A percentile compares a stretch with the other conserved stretches of the same genome.
Conservation (phyloP, 345 rosid genomes). For the Laguncularia racemosa region DNA sequence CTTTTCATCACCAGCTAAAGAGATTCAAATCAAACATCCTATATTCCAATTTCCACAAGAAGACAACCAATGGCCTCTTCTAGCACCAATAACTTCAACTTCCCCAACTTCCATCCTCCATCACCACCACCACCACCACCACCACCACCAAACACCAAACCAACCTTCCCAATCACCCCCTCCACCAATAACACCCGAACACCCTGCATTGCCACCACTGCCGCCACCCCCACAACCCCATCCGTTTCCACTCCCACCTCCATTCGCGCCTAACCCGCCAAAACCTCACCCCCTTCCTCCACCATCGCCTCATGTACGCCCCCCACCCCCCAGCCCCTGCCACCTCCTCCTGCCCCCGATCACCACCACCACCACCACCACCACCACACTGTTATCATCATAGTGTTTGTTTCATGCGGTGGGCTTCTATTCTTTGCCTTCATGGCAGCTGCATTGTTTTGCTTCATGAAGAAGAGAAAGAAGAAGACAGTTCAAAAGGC, state of each 20-base stretch:
- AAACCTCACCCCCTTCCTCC: constrained; percentile 12
- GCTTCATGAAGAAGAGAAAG: constrained; percentile 16
- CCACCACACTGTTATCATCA: constrained; percentile 14
- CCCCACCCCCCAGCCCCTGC: constrained; percentile 9
- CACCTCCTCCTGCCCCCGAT: constrained; percentile 8
- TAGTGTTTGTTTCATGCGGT: constrained; percentile 15
- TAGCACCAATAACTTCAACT: neutral
- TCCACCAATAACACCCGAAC: neutral
- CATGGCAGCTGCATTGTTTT: constrained; percentile 17
- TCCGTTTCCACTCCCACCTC: neutral
- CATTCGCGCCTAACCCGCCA: neutral
- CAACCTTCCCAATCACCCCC: neutral
- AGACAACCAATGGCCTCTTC: constrained; percentile 2
- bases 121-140: constrained; percentile 12
- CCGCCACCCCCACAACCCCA: constrained; percentile 4
- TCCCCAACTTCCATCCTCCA: constrained; percentile 8
- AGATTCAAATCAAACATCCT: no score
- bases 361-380: constrained; percentile 18
- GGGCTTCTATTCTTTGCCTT: constrained; percentile 12
- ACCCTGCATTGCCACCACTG: constrained; percentile 4
- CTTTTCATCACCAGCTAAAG: constrained; percentile 6
- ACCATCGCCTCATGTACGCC: constrained; percentile 10
- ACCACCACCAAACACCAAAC: neutral
- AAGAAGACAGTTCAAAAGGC: constrained; percentile 7
- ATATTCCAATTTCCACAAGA: no score